A percentile compares a stretch with the other conserved stretches of the same genome.
Conservation (phyloP, 495 filamentous ascomycete genomes). For the Glutinoglossum americanum region DNA sequence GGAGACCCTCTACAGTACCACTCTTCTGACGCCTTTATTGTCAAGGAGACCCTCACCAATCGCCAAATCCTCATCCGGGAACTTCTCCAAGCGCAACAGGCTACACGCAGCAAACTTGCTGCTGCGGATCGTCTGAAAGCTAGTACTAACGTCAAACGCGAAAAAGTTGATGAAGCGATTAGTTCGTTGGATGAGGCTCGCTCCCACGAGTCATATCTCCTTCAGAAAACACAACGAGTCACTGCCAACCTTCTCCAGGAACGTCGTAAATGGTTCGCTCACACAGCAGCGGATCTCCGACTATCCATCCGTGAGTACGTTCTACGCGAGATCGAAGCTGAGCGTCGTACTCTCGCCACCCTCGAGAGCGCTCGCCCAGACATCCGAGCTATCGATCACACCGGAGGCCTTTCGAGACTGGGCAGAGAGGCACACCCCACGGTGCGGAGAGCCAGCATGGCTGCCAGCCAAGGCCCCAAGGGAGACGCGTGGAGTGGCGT, state of each 20-base stretch:
- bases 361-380: constrained; percentile 83
- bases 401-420: constrained; percentile 68
- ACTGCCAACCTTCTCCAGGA: constrained; percentile 76
- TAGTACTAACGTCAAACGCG: constrained; percentile 57
- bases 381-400: constrained; percentile 76
- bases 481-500: constrained; percentile 96
- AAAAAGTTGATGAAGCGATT: constrained; percentile 96
- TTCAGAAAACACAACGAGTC: constrained; percentile 64
- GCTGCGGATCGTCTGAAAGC: constrained; percentile 78
- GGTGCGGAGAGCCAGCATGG: constrained; percentile 49
- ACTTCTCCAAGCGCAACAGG: constrained; percentile 66
- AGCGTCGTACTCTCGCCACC: constrained; percentile 77
- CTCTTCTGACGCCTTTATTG: constrained; percentile 88
- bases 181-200: constrained; percentile 69
- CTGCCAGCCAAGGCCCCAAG: constrained; percentile 77
- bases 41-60: constrained; percentile 97
- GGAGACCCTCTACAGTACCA: constrained; percentile 90
- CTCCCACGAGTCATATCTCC: constrained; percentile 52
- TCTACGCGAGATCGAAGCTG: constrained; percentile 83
- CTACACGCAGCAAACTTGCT: constrained; percentile 50
- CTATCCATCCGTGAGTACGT: constrained; percentile 76
- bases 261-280: constrained; percentile 75
- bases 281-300: constrained; percentile 63
- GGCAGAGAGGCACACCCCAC: constrained; percentile 74
- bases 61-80: constrained; percentile 96